phyloP scores from a whole-genome alignment of 2,329 filamentous ascomycete genomes.

The Arthroderma uncinatum region DNA sequence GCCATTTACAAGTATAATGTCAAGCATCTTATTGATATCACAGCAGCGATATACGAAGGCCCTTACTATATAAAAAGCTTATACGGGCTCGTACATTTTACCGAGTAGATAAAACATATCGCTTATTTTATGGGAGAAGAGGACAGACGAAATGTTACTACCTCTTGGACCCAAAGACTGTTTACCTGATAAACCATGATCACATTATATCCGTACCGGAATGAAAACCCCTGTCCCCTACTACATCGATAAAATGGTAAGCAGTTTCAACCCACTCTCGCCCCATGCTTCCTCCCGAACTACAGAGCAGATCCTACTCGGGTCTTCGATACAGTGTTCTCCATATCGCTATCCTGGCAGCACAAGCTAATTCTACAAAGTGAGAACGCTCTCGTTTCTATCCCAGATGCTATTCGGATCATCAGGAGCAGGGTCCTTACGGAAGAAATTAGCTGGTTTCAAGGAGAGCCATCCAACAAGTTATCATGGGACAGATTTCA shows the following conservation, averaged over 20 bases:
- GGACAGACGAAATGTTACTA: no score
- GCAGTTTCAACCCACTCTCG: not conserved
- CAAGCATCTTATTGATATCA: no score
- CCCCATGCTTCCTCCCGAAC: not conserved
- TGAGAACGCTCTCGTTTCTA: conserved; percentile 11
- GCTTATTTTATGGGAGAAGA: no score
- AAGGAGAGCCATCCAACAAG: conserved; percentile 27
- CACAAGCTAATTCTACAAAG: conserved; percentile 4
- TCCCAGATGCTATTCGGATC: conserved; percentile 10
- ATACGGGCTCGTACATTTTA: no score
- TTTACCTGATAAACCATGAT: no score
- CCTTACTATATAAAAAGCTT: no score
- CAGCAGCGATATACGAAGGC: no score
- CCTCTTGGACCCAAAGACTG: no score
- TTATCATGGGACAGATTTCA: conserved; percentile 40
- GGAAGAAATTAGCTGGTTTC: conserved; percentile 24
- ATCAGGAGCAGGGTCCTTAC: conserved; percentile 19
- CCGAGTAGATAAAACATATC: no score
- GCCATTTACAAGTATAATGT: no score
- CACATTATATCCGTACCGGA: no score
- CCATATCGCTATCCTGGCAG: not conserved
- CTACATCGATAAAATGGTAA: not conserved
- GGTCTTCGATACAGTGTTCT: not conserved
- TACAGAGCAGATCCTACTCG: not conserved
- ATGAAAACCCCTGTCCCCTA: not conserved